A percentile compares a stretch with the other conserved stretches of the same genome.
phyloP scores from a whole-genome alignment of 192 early-diverging fungal species.

The Linnemannia zychae region DNA sequence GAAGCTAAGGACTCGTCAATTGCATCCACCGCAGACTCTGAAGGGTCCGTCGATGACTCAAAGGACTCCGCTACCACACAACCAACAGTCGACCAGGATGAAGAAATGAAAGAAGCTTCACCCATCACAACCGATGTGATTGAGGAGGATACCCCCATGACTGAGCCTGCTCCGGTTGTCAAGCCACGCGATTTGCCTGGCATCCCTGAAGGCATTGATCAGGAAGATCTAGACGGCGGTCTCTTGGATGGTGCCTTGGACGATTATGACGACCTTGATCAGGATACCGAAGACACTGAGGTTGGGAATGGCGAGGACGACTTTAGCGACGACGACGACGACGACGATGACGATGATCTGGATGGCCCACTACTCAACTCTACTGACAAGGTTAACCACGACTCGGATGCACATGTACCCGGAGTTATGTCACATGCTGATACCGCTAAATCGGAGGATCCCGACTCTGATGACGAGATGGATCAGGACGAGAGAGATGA shows the following conservation, averaged over 20 bases:
- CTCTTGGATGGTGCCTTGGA: conserved; percentile 53
- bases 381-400: conserved; percentile 3
- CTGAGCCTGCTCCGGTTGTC: background rate
- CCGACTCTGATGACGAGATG: conserved; percentile 19
- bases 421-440: conserved; percentile 4
- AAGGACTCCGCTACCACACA: conserved; percentile 7
- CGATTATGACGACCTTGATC: conserved; percentile 52
- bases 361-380: conserved; percentile 17
- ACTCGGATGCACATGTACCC: conserved; percentile 8
- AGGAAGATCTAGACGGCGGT: conserved; percentile 53
- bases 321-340: conserved; percentile 43
- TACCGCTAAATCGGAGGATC: conserved; percentile 24
- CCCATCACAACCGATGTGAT: background rate
- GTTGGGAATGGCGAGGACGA: conserved; percentile 46
- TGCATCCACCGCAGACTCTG: background rate
- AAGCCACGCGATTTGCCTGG: conserved; percentile 2
- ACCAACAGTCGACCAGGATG: conserved; percentile 11
- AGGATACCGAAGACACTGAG: conserved; percentile 55
- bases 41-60: background rate
- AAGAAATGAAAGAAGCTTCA: conserved; percentile 23
- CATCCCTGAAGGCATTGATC: conserved; percentile 28
- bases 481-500: conserved; percentile 10
- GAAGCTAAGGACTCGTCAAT: background rate
- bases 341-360: conserved; percentile 32
- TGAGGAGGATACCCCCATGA: conserved; percentile 26